These are phyloP conservation scores for Mucor irregularis DNA, from an alignment of 371 early-diverging fungal species.

Conservation along the genomic window DNA sequence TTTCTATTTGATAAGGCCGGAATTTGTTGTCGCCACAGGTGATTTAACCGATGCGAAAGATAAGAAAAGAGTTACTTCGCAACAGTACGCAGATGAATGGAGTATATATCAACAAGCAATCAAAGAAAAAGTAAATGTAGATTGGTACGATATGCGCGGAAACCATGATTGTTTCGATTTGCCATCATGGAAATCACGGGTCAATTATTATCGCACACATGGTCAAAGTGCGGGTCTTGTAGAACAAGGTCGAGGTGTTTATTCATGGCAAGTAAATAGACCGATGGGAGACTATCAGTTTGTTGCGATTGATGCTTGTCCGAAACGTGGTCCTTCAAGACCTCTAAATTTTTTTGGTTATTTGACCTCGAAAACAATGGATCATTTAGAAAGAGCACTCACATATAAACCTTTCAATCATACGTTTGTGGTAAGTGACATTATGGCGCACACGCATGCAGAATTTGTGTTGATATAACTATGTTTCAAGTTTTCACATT, in stretches of 20 bases:
- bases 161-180: constrained; percentile 89
- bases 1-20: constrained; percentile 39
- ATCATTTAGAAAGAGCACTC: constrained; percentile 54
- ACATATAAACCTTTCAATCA: constrained; percentile 57
- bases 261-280: constrained; percentile 56
- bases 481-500: constrained; percentile 68
- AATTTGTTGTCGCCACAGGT: constrained; percentile 71
- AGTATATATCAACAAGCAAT: constrained; percentile 65
- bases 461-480: not conserved
- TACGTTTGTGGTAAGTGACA: constrained; percentile 59
- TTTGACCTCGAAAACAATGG: constrained; percentile 75
- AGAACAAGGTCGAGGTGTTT: constrained; percentile 58
- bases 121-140: constrained; percentile 43
- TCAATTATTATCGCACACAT: constrained; percentile 66
- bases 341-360: constrained; percentile 93
- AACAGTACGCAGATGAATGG: constrained; percentile 88
- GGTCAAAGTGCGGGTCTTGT: constrained; percentile 47
- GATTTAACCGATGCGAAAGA: constrained; percentile 92
- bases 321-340: constrained; percentile 74
- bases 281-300: constrained; percentile 78
- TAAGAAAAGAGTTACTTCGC: constrained; percentile 55
- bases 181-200: constrained; percentile 57
- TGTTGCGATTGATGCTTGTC: constrained; percentile 86
- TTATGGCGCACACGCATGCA: not conserved
- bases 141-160: constrained; percentile 86